phyloP scores from a whole-genome alignment of 768 basidiomycete species.

The Galerina sulciceps region DNA sequence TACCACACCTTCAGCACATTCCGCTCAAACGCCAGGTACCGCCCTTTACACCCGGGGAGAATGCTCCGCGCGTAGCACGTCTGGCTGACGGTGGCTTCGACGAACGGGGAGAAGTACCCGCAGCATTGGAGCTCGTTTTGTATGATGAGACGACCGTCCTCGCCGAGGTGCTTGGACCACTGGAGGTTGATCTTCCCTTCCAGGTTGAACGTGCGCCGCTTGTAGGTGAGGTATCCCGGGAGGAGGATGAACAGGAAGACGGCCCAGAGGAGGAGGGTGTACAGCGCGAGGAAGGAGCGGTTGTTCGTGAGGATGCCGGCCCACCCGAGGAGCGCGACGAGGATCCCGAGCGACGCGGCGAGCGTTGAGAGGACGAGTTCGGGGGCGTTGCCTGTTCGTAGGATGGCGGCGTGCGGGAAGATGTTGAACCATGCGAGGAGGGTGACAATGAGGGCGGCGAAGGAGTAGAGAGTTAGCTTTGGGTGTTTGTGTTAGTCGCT shows the following conservation, averaged over 20 bases:
- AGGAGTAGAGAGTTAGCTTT: neutral
- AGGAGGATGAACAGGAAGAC: conserved; percentile 70
- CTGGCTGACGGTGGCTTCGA: conserved; percentile 76
- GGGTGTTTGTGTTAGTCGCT: neutral
- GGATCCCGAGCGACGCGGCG: conserved; percentile 59
- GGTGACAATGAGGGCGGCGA: neutral
- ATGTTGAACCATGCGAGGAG: conserved; percentile 84
- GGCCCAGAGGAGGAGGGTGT: conserved; percentile 77
- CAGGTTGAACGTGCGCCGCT: conserved; percentile 56
- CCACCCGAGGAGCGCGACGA: conserved; percentile 77
- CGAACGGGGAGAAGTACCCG: conserved; percentile 80
- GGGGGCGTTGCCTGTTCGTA: conserved; percentile 66
- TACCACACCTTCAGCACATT: conserved; percentile 67
- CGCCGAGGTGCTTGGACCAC: conserved; percentile 66
- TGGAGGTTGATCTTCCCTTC: conserved; percentile 79
- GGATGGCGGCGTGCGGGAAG: conserved; percentile 66
- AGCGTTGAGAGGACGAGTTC: conserved; percentile 73
- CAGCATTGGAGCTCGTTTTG: conserved; percentile 80
- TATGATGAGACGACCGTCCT: conserved; percentile 62
- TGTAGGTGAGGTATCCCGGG: conserved; percentile 82
- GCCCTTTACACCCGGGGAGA: conserved; percentile 78
- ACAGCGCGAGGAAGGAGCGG: conserved; percentile 78
- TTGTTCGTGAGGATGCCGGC: conserved; percentile 85
- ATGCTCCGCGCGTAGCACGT: conserved; percentile 74
- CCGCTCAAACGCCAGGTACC: conserved; percentile 61